phyloP scores from a whole-genome alignment of 1,284 basidiomycete genomes.

The Peniophora sp. region DNA sequence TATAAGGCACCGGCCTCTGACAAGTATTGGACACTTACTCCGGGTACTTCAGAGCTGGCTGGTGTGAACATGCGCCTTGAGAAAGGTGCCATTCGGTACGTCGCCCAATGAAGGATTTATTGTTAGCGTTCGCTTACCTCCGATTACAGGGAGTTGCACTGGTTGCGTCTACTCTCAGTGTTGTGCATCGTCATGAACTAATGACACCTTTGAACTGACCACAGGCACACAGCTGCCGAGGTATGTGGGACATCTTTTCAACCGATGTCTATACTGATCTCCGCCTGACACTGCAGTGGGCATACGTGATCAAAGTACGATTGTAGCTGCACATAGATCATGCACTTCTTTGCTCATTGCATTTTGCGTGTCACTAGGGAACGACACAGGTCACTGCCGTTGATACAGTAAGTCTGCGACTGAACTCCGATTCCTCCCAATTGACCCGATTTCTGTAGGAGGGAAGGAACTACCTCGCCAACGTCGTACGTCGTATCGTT shows the following conservation, averaged over 20 bases:
- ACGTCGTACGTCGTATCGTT: slow-evolving; percentile 33
- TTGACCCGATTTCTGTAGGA: slow-evolving; percentile 16
- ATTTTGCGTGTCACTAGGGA: slow-evolving; percentile 34
- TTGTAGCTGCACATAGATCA: slow-evolving; percentile 1
- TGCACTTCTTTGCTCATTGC: slow-evolving; percentile 5
- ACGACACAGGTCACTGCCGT: slow-evolving; percentile 55
- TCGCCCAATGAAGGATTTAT: slow-evolving; percentile 1
- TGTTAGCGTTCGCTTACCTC: background rate
- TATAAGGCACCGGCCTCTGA: slow-evolving; percentile 5
- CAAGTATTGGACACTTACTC: background rate
- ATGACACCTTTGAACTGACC: no score
- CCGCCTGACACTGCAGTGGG: no score
- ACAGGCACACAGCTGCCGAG: slow-evolving; percentile 55
- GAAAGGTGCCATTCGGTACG: slow-evolving; percentile 54
- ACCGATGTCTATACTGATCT: no score
- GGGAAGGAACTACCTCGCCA: slow-evolving; percentile 55
- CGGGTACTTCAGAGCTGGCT: slow-evolving; percentile 37
- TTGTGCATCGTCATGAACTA: no score
- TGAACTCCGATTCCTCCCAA: background rate
- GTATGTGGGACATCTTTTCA: slow-evolving; percentile 24
- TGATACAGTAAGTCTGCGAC: slow-evolving; percentile 23
- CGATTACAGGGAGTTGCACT: slow-evolving; percentile 54
- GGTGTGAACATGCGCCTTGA: slow-evolving; percentile 67
- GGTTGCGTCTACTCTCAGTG: no score
- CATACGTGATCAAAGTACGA: slow-evolving; percentile 50